Evolutionary conservation across 75 land plant genomes (phyloP).

Genomic region (Adiantum capillusveneris): DNA sequence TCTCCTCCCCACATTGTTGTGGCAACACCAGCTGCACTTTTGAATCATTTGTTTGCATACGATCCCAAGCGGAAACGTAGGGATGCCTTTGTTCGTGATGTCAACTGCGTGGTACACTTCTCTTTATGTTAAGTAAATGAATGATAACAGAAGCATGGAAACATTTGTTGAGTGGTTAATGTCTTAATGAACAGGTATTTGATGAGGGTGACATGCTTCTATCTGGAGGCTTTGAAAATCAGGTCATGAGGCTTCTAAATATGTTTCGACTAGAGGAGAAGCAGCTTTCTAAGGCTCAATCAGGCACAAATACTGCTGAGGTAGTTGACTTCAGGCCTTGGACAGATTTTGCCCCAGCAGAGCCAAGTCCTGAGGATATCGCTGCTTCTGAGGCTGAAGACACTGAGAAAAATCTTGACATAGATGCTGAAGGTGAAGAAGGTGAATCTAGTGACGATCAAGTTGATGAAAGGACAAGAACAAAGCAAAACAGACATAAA

Average conservation of each 20-base stretch:
- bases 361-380: slow-evolving; percentile 20
- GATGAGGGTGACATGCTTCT: slow-evolving; percentile 98
- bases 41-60: slow-evolving; percentile 64
- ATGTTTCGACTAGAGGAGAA: slow-evolving; percentile 92
- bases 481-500: slow-evolving; percentile 12
- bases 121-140: slow-evolving; percentile 1
- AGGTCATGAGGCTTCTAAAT: slow-evolving; percentile 65
- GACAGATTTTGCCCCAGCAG: slow-evolving; percentile 17
- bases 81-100: slow-evolving; percentile 50
- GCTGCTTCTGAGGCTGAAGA: slow-evolving; percentile 12
- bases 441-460: slow-evolving; percentile 4
- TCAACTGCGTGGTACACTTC: slow-evolving; percentile 62
- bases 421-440: slow-evolving; percentile 11
- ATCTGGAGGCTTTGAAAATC: slow-evolving; percentile 82
- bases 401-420: background rate
- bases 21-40: slow-evolving; percentile 84
- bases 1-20: slow-evolving; percentile 67
- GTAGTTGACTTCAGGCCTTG: slow-evolving; percentile 8
- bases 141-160: too few species aligned
- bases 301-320: slow-evolving; percentile 9
- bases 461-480: slow-evolving; percentile 14
- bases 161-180: background rate
- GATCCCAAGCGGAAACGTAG: slow-evolving; percentile 55
- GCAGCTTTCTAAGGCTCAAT: slow-evolving; percentile 34
- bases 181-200: slow-evolving; percentile 53